Base-by-base conservation (phyloP, 805 yeast species). In the Blastobotrys parvus region DNA sequence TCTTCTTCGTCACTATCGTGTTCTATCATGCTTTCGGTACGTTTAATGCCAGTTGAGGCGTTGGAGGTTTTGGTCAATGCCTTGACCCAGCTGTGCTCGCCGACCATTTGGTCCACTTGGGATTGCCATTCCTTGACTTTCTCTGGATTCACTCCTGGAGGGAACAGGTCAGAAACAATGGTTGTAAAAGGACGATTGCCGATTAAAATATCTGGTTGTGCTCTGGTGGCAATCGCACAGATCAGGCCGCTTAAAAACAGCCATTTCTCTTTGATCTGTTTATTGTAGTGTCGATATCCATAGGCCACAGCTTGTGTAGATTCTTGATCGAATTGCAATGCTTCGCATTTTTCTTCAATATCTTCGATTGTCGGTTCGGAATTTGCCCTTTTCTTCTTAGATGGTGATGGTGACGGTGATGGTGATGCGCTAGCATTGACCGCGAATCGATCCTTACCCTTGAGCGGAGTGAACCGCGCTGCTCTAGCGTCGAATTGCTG, bases 241-340 rank as follows among this genome's bases (percentile, higher is more conserved):
- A 56, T 44, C 16, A 61, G 43, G 3, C 65, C 68, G 34, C 58
- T 48, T 29, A 61, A 43, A 19, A 63, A 48, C 1, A 62, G 64
- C 65, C 65, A 62, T 11, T 52, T 35, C 36, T 63, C 67, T 31
- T 56, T 59, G 8, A 60, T 65, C 17, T 62, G 52, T 16, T 51
- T 54, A 13, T 43, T 36, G 49, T 57, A 62, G 41, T 52, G 55
- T 27, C 37, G 41, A 43, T 51, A 59, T 2, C 62, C 63, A 10
- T 48, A 46, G 5, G 46, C 42, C 7, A 61, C 53, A 10, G 58
- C 60, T 15, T 46, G 52, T 29, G 37, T 18, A 7, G 50, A 48
- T 11, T 44, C 43, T n/a, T 43, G 39, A 11, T 44, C 20, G 10
- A 53, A 43, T 3, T 49, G 52, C 21, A 55, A 39, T 6, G 44